Conservation (phyloP, 106 monocot genomes). For the Apostasia ramifera region DNA sequence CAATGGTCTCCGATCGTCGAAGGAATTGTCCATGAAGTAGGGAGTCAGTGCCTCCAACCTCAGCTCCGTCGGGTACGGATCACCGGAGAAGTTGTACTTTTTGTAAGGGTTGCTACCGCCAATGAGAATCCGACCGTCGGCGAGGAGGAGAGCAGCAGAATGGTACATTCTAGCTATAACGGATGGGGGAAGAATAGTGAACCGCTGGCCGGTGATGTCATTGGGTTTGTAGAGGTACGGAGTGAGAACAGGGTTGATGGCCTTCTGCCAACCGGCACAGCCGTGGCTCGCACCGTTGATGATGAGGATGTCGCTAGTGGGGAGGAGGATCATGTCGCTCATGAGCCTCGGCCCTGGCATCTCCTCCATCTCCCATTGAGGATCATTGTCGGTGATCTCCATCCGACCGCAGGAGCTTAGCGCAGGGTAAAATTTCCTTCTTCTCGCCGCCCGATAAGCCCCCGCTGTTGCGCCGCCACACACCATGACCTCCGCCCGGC, state of each 20-base stretch:
- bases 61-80: conserved; percentile 43
- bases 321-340: conserved; percentile 64
- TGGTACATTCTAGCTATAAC: conserved; percentile 49
- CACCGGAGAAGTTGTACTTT: conserved; percentile 21
- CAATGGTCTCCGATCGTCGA: conserved; percentile 14
- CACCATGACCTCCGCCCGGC: conserved; percentile 30
- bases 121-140: conserved; percentile 42
- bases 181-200: conserved; percentile 16
- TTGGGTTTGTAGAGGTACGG: conserved; percentile 41
- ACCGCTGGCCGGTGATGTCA: not conserved
- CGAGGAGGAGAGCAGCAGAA: conserved; percentile 35
- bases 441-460: conserved; percentile 17
- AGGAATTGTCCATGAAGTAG: conserved; percentile 20
- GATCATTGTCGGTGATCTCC: conserved; percentile 28
- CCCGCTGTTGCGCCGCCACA: conserved; percentile 39
- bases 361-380: conserved; percentile 45
- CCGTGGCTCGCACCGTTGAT: conserved; percentile 48
- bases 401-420: conserved; percentile 39
- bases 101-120: conserved; percentile 50
- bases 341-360: conserved; percentile 52
- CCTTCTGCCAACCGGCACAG: conserved; percentile 42
- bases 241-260: conserved; percentile 14
- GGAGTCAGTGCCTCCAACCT: conserved; percentile 52
- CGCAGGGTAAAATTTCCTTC: conserved; percentile 8
- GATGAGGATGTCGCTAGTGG: conserved; percentile 42